Conservation (phyloP, 1,284 basidiomycete species). For the Apiotrichum domesticum region DNA sequence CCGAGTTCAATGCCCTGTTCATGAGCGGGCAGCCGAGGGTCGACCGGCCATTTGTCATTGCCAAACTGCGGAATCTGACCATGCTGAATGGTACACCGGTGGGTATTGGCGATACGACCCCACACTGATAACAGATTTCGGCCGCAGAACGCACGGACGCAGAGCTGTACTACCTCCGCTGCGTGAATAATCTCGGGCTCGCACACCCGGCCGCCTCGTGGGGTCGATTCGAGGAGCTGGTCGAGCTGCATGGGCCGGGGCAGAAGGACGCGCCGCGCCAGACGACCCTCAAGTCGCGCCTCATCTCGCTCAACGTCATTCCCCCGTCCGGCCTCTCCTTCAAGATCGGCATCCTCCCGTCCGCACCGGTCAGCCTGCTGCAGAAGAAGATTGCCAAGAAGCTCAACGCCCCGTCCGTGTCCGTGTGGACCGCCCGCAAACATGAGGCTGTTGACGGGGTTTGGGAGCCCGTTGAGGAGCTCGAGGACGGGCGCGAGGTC, state of each 20-base stretch:
- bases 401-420: background rate
- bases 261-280: background rate
- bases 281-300: slow-evolving; percentile 23
- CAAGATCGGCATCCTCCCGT: slow-evolving; percentile 12
- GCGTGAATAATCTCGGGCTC: slow-evolving; percentile 44
- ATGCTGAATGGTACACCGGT: slow-evolving; percentile 65
- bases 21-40: slow-evolving; percentile 46
- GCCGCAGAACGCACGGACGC: slow-evolving; percentile 71
- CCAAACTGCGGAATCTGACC: slow-evolving; percentile 60
- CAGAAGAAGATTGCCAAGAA: slow-evolving; percentile 7
- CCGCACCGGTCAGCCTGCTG: slow-evolving; percentile 3
- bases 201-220: slow-evolving; percentile 11
- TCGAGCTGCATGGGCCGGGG: slow-evolving; percentile 15
- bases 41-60: slow-evolving; percentile 59
- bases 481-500: slow-evolving; percentile 17
- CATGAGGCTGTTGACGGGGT: slow-evolving; percentile 1
- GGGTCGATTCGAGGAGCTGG: slow-evolving; percentile 29
- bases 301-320: slow-evolving; percentile 22
- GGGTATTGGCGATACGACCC: slow-evolving; percentile 29
- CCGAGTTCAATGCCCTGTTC: background rate
- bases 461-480: slow-evolving; percentile 19
- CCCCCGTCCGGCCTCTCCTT: slow-evolving; percentile 14
- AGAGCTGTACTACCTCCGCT: slow-evolving; percentile 76
- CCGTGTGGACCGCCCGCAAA: slow-evolving; percentile 8
- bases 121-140: slow-evolving; percentile 55